Evolutionary conservation across 176 grass and related monocot species (phyloP).

Genomic region (Neostapfia colusana): DNA sequence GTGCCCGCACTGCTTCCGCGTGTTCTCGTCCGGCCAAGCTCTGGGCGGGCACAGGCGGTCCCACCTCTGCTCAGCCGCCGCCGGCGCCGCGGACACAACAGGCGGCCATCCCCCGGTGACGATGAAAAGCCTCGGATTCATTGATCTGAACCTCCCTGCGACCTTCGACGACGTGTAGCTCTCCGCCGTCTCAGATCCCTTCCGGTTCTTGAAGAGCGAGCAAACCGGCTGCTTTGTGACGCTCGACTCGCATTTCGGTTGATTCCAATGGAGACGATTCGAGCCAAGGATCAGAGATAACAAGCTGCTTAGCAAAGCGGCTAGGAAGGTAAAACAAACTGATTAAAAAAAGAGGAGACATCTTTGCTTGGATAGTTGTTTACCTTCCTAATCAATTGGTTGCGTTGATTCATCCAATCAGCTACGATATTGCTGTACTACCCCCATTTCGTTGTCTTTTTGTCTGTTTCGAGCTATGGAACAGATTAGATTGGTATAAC

Average conservation of each 20-base stretch:
- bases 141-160: slow-evolving; percentile 69
- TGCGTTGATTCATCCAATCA: slow-evolving; percentile 36
- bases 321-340: slow-evolving; percentile 40
- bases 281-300: slow-evolving; percentile 22
- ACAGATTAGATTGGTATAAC: slow-evolving; percentile 22
- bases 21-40: slow-evolving; percentile 72
- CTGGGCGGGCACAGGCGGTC: slow-evolving; percentile 78
- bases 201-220: slow-evolving; percentile 47
- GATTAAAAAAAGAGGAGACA: not conserved
- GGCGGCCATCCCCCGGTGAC: not conserved
- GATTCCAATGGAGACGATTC: slow-evolving; percentile 28
- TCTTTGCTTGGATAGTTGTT: slow-evolving; percentile 40
- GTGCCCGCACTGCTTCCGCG: slow-evolving; percentile 61
- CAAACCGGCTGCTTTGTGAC: slow-evolving; percentile 26
- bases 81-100: not conserved
- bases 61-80: slow-evolving; percentile 38
- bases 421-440: slow-evolving; percentile 4
- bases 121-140: slow-evolving; percentile 37
- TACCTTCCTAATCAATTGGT: not conserved
- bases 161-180: slow-evolving; percentile 50
- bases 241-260: slow-evolving; percentile 22
- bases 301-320: slow-evolving; percentile 27
- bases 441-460: slow-evolving; percentile 29
- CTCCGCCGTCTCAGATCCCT: slow-evolving; percentile 61
- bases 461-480: slow-evolving; percentile 46